Conservation (phyloP, 768 basidiomycete genomes). For the Trametopsis cervina region DNA sequence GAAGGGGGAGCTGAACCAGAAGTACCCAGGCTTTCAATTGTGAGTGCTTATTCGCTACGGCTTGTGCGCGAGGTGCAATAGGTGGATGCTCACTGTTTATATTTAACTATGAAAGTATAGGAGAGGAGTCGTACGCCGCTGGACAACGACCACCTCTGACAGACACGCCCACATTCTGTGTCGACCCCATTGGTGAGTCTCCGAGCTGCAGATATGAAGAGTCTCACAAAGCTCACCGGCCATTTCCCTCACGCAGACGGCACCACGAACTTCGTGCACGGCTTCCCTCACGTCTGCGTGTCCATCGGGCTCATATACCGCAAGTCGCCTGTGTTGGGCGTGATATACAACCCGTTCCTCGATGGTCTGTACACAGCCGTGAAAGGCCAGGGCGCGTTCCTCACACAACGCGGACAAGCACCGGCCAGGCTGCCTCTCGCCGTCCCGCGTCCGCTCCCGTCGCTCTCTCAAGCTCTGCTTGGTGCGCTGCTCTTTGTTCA, state of each 20-base stretch:
- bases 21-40: conserved; percentile 80
- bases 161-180: conserved; percentile 90
- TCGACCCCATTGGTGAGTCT: conserved; percentile 84
- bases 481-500: conserved; percentile 32
- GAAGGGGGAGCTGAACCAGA: conserved; percentile 51
- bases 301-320: conserved; percentile 87
- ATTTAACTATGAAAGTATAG: conserved; percentile 50
- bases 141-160: conserved; percentile 66
- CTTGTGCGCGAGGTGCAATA: not conserved
- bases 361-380: conserved; percentile 80
- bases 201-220: not conserved
- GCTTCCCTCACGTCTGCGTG: conserved; percentile 84
- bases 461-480: conserved; percentile 65
- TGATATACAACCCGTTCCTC: conserved; percentile 91
- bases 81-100: not conserved
- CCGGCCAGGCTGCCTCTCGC: conserved; percentile 59
- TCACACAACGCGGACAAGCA: conserved; percentile 36
- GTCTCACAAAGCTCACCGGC: too few relatives aligned
- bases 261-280: conserved; percentile 84
- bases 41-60: conserved; percentile 33
- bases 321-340: conserved; percentile 77
- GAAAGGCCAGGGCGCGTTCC: conserved; percentile 76
- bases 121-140: conserved; percentile 86
- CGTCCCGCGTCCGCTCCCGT: conserved; percentile 64
- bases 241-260: too few relatives aligned